These are phyloP conservation scores for Dichotomocladium elegans DNA, from an alignment of 371 early-diverging fungal genomes.

Conservation along the genomic window DNA sequence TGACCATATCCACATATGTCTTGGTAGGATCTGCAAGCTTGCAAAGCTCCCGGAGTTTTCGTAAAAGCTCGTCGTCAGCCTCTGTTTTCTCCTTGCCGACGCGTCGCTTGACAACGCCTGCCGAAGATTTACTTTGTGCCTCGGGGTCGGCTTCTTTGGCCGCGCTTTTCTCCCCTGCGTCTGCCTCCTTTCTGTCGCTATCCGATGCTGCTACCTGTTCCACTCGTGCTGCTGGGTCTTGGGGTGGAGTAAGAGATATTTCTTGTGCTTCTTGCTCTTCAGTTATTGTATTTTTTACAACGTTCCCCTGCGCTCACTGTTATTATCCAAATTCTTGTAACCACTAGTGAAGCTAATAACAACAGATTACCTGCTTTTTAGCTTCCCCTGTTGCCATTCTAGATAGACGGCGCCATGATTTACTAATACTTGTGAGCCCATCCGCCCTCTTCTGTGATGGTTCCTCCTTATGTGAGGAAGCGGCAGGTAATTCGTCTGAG, in stretches of 20 bases:
- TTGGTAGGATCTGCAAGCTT: conserved; percentile 80
- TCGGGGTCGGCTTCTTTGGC: too few species aligned
- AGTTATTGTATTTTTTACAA: neutral
- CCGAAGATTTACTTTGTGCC: too few species aligned
- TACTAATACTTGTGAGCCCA: neutral
- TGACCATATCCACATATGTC: conserved; percentile 16
- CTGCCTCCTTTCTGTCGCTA: too few species aligned
- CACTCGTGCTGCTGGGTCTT: too few species aligned
- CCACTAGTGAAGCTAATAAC: too few species aligned
- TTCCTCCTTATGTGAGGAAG: neutral
- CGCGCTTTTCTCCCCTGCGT: too few species aligned
- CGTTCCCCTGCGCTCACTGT: neutral
- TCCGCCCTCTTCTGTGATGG: neutral
- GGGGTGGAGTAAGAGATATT: neutral
- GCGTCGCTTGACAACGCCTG: conserved; percentile 1
- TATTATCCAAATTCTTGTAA: too few species aligned
- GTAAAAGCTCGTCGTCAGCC: conserved; percentile 70
- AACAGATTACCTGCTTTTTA: neutral
- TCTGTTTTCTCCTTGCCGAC: conserved; percentile 17
- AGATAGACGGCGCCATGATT: neutral
- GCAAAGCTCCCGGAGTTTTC: conserved; percentile 81
- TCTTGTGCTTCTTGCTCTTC: neutral
- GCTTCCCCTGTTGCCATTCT: neutral
- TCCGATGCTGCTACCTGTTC: neutral
- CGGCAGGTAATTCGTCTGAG: neutral